A percentile compares a stretch with the other conserved stretches of the same genome.
Conservation (phyloP, 1,139 yeast genomes). For the Scheffersomyces lignicola region DNA sequence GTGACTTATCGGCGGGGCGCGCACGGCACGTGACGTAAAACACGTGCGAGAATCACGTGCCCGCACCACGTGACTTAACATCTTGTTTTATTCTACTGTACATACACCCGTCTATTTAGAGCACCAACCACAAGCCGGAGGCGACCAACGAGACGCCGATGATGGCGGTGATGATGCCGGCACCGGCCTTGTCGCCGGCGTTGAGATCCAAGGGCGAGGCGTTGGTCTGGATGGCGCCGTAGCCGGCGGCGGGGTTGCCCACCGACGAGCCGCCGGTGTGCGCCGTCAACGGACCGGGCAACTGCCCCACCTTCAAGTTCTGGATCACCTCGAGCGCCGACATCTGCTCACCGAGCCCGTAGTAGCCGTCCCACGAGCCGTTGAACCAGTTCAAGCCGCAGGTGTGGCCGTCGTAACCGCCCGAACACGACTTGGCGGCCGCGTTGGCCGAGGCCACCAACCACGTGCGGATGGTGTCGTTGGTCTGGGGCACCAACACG, state of each 20-base stretch:
- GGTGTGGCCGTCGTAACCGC: slow-evolving; percentile 86
- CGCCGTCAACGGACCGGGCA: slow-evolving; percentile 60
- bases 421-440: slow-evolving; percentile 81
- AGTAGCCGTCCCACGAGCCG: slow-evolving; percentile 67
- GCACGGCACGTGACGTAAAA: background rate
- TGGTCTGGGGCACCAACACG: slow-evolving; percentile 64
- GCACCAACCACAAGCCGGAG: slow-evolving; percentile 71
- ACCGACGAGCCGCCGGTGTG: slow-evolving; percentile 59
- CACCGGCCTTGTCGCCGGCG: slow-evolving; percentile 79
- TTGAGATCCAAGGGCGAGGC: slow-evolving; percentile 50
- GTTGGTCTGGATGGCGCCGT: slow-evolving; percentile 37
- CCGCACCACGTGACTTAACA: background rate
- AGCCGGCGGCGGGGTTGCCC: slow-evolving; percentile 64
- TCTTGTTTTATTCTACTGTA: background rate
- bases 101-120: slow-evolving; percentile 11
- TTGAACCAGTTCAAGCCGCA: slow-evolving; percentile 83
- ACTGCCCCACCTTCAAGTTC: slow-evolving; percentile 53
- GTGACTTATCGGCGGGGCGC: background rate
- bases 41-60: background rate
- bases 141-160: slow-evolving; percentile 66
- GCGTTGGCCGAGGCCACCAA: slow-evolving; percentile 68
- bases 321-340: slow-evolving; percentile 78
- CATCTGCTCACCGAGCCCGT: slow-evolving; percentile 96
- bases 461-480: slow-evolving; percentile 49
- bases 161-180: slow-evolving; percentile 79